Conservation (phyloP, 176 grass and related monocot genomes). For the Raddia distichophylla region DNA sequence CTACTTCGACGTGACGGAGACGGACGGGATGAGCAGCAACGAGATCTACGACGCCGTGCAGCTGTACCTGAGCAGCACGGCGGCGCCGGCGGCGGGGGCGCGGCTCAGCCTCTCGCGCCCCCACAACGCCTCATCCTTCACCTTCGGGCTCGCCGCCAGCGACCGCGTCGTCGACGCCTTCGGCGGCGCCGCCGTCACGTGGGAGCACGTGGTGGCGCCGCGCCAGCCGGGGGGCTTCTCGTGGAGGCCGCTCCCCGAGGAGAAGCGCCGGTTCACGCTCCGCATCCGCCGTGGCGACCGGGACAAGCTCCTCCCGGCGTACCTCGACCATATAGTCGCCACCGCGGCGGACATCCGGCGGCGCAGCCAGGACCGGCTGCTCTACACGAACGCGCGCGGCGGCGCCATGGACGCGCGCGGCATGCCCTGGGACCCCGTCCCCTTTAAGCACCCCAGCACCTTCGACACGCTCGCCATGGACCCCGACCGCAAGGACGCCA, state of each 20-base stretch:
- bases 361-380: slow-evolving; percentile 74
- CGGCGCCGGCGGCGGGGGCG: slow-evolving; percentile 49
- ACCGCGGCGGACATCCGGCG: slow-evolving; percentile 61
- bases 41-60: slow-evolving; percentile 94
- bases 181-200: slow-evolving; percentile 62
- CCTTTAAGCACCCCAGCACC: slow-evolving; percentile 92
- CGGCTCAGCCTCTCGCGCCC: slow-evolving; percentile 74
- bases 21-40: slow-evolving; percentile 89
- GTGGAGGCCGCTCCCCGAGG: slow-evolving; percentile 89
- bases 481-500: slow-evolving; percentile 52
- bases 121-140: slow-evolving; percentile 81
- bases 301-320: slow-evolving; percentile 62
- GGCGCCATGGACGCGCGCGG: slow-evolving; percentile 67
- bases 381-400: slow-evolving; percentile 84
- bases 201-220: slow-evolving; percentile 92
- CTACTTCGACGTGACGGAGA: slow-evolving; percentile 96
- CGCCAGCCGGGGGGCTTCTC: slow-evolving; percentile 64
- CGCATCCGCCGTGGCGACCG: slow-evolving; percentile 74
- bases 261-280: slow-evolving; percentile 91
- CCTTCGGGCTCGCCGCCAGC: slow-evolving; percentile 82
- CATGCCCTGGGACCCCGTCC: slow-evolving; percentile 75
- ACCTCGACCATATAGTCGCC: slow-evolving; percentile 85
- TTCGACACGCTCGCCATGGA: slow-evolving; percentile 97
- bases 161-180: slow-evolving; percentile 75
- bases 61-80: slow-evolving; percentile 79